Percentiles rank a stretch among this genome's conserved stretches.
phyloP scores from a whole-genome alignment of 305 asterid species.

The Fraxinus paxiana region DNA sequence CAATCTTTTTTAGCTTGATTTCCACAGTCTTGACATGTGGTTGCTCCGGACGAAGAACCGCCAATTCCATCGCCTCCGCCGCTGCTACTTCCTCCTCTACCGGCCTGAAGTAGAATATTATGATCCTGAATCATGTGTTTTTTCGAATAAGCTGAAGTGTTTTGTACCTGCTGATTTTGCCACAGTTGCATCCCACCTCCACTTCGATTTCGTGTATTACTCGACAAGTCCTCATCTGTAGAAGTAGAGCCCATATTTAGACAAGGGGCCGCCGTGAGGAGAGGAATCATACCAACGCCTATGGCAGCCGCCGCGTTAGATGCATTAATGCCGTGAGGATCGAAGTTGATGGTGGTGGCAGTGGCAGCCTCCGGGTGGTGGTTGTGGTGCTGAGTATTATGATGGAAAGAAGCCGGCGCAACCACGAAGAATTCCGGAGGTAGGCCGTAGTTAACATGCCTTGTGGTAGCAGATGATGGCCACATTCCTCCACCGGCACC shows the following conservation, averaged over 20 bases:
- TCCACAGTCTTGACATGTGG: slow-evolving; percentile 66
- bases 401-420: slow-evolving; percentile 57
- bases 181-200: slow-evolving; percentile 43
- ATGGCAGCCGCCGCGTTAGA: slow-evolving; percentile 28
- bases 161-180: slow-evolving; percentile 35
- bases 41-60: slow-evolving; percentile 27
- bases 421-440: slow-evolving; percentile 64
- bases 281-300: slow-evolving; percentile 42
- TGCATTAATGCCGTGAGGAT: slow-evolving; percentile 33
- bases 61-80: slow-evolving; percentile 11
- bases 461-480: slow-evolving; percentile 42
- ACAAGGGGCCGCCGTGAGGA: slow-evolving; percentile 41
- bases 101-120: slow-evolving; percentile 21
- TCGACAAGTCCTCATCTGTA: slow-evolving; percentile 24
- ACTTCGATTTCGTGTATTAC: slow-evolving; percentile 12
- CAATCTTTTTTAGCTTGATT: slow-evolving; percentile 76
- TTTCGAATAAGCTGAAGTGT: slow-evolving; percentile 17
- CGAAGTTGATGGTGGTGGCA: slow-evolving; percentile 47
- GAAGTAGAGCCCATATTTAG: slow-evolving; percentile 1
- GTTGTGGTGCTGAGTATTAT: slow-evolving; percentile 9
- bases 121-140: slow-evolving; percentile 35
- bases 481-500: slow-evolving; percentile 38
- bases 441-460: slow-evolving; percentile 63
- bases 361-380: slow-evolving; percentile 29
- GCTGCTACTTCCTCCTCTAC: slow-evolving; percentile 10